Base-by-base conservation (phyloP, 768 basidiomycete genomes). In the Suillus decipiens region DNA sequence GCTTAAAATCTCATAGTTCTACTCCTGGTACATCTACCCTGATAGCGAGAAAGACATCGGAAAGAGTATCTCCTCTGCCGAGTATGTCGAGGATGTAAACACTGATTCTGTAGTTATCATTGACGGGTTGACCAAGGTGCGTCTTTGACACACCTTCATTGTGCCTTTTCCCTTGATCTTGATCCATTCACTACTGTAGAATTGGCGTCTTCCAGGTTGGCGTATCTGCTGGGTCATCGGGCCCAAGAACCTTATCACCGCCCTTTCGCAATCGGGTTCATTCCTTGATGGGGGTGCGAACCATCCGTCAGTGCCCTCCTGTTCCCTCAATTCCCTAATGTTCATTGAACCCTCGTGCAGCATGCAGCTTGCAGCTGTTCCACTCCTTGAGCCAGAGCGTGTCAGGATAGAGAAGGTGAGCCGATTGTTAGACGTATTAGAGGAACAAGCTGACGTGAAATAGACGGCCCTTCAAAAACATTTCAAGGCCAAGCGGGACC, bases 221-320 rank as follows among this genome's bases (percentile, higher is more conserved):
- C 85, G 96, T 67, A 80, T 95, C 45, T 96, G 93, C 78, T 94
- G 92, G 95, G 94, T 97, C 37, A 73, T 96, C 24, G 95, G 94
- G 0, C 96, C 95, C 17, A 94, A 90, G 77, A 90, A 92, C 73
- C 73, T 97, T 51, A 82, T 97, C 67, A 88, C 89, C 9, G 95
- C 95, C 1, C 84, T 98, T 47, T 93, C 92, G n/a, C 96, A 98
- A 72, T 90, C 91, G 28, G 92, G 90, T 2, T 94, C 92, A 10
- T 97, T 95, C 86, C 79, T 98, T 61, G 96, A 98, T 69, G 96
- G 96, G 19, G 96, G 96, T 62, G 93, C 93, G 4, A 95, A 93
- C 71, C 95, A 96, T 74, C 92, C 93, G 89, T 94, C 74, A 72
- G 90, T 77, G 41, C 39, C 24, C 2, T 54, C 22, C 54, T 8